Evolutionary conservation across 805 yeast species (phyloP), one percentile per base, ranked within the genome.

Genomic region (Candida berthetii): DNA sequence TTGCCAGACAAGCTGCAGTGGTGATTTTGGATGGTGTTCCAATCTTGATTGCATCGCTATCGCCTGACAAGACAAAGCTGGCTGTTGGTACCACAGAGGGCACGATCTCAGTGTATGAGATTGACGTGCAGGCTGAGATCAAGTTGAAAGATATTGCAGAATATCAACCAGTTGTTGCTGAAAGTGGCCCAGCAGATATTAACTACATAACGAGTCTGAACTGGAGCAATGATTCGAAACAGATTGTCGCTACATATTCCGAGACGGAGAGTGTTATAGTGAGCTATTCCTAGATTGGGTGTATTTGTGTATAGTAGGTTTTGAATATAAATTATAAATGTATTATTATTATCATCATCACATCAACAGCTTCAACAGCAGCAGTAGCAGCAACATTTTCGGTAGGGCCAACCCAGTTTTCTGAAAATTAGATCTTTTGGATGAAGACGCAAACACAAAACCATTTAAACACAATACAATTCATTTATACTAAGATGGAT

Each of bases 41-140:
- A 3, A 71, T 86, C 1, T 67, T 80, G 42, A 63, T 65, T 16
- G 78, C 80, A 2, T 58, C 66, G 1, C 45, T 84, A 7, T 77
- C 88, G 0, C 72, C 76, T 0, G 67, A 76, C 52, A 57, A 59
- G 36, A 54, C 62, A 11, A 68, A 61, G 49, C 58, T 81, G 22
- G 88, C 80, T 1, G 64, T 83, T 2, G 95, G 87, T 1, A 85
- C 82, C 33, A 74, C 76, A 41, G 76, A 76, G 32, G 89, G 91
- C 0, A 66, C 66, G 20, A 66, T 84, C 3, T 59, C 72, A 10
- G 53, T 84, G 0, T 80, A 82, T 73, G 71, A 72, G 44, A 50
- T 76, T 1, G 49, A 48, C 10, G 17, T 48, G 20, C 37, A 50
- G 29, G 38, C 41, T 8, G 43, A 42, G 33, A 39, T 32, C 28